Percentiles rank a stretch among this genome's conserved stretches.
Evolutionary conservation across 2,329 filamentous ascomycete genomes (phyloP).

Genomic region (Alternaria sp.): DNA sequence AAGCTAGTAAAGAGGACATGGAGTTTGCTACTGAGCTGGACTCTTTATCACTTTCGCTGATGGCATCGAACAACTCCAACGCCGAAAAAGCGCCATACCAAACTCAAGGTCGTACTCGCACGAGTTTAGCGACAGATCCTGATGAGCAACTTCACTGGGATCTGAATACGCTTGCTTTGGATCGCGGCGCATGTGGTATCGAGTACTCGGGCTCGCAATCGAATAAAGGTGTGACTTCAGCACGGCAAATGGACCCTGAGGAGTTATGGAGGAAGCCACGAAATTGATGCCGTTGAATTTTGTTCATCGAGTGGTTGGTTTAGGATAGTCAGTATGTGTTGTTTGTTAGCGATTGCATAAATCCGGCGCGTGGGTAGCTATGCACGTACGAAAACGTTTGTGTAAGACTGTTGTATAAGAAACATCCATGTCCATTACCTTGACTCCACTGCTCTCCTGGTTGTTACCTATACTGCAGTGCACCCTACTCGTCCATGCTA

Average conservation of each 20-base stretch:
- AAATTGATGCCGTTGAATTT: not conserved
- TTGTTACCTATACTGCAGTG: too few relatives aligned
- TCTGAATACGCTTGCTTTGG: slow-evolving; percentile 43
- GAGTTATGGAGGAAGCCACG: slow-evolving; percentile 41
- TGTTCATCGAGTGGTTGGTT: not conserved
- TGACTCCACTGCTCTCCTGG: not conserved
- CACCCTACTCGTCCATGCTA: too few relatives aligned
- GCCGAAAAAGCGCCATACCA: slow-evolving; percentile 14
- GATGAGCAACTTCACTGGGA: slow-evolving; percentile 50
- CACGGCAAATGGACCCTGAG: slow-evolving; percentile 29
- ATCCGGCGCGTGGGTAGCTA: slow-evolving; percentile 8
- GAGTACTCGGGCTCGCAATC: slow-evolving; percentile 38
- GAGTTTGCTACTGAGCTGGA: slow-evolving; percentile 46
- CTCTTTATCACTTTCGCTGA: slow-evolving; percentile 43
- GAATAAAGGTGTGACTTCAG: slow-evolving; percentile 18
- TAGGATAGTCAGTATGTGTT: not conserved
- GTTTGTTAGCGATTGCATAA: slow-evolving; percentile 25
- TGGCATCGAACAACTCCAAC: slow-evolving; percentile 32
- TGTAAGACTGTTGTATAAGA: not conserved
- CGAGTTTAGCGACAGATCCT: slow-evolving; percentile 42
- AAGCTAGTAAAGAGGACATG: slow-evolving; percentile 44
- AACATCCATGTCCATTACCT: not conserved
- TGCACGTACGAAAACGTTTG: not conserved
- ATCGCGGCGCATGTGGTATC: slow-evolving; percentile 46
- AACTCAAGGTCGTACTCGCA: slow-evolving; percentile 28